These are phyloP conservation scores for Pseudogymnoascus sp. DNA, from an alignment of 2,329 filamentous ascomycete genomes.

Conservation along the genomic window DNA sequence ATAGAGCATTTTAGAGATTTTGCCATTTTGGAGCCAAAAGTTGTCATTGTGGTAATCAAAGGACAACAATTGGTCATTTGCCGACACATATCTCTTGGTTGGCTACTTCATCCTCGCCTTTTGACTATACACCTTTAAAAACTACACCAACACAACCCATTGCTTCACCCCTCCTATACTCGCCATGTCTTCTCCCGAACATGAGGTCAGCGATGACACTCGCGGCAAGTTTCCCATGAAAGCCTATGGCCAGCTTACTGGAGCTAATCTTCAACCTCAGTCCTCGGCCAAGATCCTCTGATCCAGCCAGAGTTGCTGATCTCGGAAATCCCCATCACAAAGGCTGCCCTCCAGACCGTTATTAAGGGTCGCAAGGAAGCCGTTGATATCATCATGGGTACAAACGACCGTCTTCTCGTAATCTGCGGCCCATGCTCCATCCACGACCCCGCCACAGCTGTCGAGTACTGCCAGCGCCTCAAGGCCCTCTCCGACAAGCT, in stretches of 20 bases:
- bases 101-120: conserved; percentile 1
- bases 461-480: conserved; percentile 80
- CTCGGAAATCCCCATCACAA: conserved; percentile 70
- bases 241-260: background rate
- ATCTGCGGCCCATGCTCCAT: conserved; percentile 95
- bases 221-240: conserved; percentile 36
- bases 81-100: background rate
- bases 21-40: background rate
- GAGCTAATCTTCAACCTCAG: conserved; percentile 38
- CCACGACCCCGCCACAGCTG: conserved; percentile 80
- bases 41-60: conserved; percentile 3
- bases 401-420: conserved; percentile 75
- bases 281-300: conserved; percentile 88
- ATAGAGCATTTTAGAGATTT: background rate
- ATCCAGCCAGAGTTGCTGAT: conserved; percentile 83
- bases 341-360: conserved; percentile 58
- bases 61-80: conserved; percentile 3
- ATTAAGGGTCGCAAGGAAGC: conserved; percentile 62
- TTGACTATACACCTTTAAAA: conserved; percentile 3
- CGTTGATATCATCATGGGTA: conserved; percentile 29
- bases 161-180: background rate
- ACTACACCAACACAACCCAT: conserved; percentile 5
- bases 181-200: conserved; percentile 25
- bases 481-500: conserved; percentile 73
- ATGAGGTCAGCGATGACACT: conserved; percentile 41